Conservation (phyloP, 2,329 filamentous ascomycete genomes). For the Venturiaceae sp. region DNA sequence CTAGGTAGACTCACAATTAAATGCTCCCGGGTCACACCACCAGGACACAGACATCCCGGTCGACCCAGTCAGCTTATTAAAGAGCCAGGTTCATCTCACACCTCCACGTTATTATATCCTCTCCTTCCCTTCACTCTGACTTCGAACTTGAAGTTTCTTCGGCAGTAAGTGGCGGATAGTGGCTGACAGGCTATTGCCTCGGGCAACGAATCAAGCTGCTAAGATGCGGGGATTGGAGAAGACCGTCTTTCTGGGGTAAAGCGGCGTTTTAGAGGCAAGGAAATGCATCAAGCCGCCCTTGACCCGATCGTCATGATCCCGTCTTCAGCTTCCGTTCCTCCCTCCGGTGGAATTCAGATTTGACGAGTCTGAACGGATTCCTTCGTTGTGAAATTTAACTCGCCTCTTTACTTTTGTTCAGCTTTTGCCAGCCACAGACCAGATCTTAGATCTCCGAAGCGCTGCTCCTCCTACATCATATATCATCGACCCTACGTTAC, state of each 20-base stretch:
- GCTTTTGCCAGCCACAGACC: too few species aligned
- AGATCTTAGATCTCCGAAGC: too few species aligned
- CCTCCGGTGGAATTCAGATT: too few species aligned
- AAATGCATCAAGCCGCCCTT: neutral
- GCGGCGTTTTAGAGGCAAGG: neutral
- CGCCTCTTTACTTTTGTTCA: neutral
- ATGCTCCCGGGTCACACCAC: too few species aligned
- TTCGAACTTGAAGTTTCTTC: too few species aligned
- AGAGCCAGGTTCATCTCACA: neutral
- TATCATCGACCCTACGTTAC: too few species aligned
- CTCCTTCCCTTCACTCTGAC: neutral
- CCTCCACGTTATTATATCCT: neutral
- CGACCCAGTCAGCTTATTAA: too few species aligned
- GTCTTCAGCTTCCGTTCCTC: neutral
- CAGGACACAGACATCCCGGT: too few species aligned
- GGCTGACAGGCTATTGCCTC: neutral
- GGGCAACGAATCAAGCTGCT: neutral
- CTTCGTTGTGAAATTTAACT: too few species aligned
- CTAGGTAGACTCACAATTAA: too few species aligned
- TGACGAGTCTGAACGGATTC: too few species aligned
- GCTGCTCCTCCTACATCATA: too few species aligned
- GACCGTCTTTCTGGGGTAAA: neutral
- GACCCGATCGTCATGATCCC: neutral
- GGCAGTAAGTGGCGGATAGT: neutral
- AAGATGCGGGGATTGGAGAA: neutral